phyloP scores from a whole-genome alignment of 768 basidiomycete genomes.

The Lentinus brumalis region DNA sequence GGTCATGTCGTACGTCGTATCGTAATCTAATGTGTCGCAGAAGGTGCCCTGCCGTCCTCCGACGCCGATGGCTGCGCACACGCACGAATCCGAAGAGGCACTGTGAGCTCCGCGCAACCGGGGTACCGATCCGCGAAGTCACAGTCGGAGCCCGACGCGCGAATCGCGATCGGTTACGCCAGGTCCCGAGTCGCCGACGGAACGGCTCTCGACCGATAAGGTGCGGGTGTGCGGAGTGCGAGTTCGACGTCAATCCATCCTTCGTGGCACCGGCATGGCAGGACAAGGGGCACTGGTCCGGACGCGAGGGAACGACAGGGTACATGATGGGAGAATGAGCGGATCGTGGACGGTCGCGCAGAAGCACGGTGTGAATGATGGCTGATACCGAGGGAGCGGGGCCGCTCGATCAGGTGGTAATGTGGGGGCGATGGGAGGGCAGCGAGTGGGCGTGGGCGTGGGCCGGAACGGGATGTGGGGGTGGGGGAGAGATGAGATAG shows the following conservation, averaged over 20 bases:
- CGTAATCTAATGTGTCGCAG: background rate
- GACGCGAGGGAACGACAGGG: background rate
- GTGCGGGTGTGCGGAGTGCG: background rate
- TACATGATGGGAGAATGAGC: background rate
- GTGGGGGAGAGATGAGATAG: background rate
- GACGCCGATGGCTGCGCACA: background rate
- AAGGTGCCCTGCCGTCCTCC: background rate
- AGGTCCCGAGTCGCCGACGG: background rate
- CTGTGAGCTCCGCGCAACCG: background rate
- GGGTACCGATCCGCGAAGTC: background rate
- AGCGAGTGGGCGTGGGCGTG: background rate
- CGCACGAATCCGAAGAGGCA: background rate
- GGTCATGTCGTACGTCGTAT: too few relatives aligned
- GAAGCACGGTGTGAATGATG: background rate
- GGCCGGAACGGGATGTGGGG: background rate
- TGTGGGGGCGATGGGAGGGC: background rate
- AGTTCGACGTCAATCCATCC: background rate
- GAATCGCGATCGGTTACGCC: too few relatives aligned
- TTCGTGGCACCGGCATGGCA: background rate
- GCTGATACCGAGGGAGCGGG: slow-evolving; percentile 1
- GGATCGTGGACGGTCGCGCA: background rate
- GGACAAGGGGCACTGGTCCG: background rate
- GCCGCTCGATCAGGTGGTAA: background rate
- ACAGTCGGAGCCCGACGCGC: too few relatives aligned
- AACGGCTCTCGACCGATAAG: background rate